Percentiles rank a stretch among this genome's conserved stretches.
Evolutionary conservation across 805 yeast species (phyloP).

Genomic region (Barnettozyma pratensis): DNA sequence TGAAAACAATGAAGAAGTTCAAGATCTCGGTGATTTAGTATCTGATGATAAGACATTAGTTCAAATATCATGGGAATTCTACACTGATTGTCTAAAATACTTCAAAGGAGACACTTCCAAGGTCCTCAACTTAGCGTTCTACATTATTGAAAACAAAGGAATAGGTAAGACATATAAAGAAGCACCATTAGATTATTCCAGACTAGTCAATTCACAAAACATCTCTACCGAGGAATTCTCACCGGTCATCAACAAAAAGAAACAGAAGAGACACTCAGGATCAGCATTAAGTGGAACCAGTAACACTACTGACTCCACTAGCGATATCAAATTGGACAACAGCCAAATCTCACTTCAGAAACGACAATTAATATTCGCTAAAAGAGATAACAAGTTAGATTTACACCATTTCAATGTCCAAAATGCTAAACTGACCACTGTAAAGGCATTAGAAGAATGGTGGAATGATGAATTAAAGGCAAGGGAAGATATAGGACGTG

Average conservation of each 20-base stretch:
- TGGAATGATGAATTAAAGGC: conserved; percentile 51
- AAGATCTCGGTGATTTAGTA: conserved; percentile 31
- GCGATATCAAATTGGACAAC: background rate
- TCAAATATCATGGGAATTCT: conserved; percentile 35
- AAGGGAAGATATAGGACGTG: conserved; percentile 37
- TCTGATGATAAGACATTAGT: conserved; percentile 31
- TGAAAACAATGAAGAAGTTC: conserved; percentile 24
- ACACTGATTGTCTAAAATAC: conserved; percentile 33
- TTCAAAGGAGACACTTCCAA: conserved; percentile 39
- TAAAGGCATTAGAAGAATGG: conserved; percentile 44
- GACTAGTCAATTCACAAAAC: too few species aligned
- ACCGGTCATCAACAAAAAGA: background rate
- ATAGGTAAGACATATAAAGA: conserved; percentile 25
- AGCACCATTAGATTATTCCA: conserved; percentile 4
- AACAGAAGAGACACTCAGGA: background rate
- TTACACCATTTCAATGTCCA: conserved; percentile 49
- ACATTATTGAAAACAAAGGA: conserved; percentile 29
- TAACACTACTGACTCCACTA: background rate
- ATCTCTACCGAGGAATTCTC: background rate
- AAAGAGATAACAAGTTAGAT: conserved; percentile 35
- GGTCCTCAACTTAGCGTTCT: conserved; percentile 32
- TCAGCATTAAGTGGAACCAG: background rate
- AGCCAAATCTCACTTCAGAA: conserved; percentile 12
- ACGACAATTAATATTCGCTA: conserved; percentile 17
- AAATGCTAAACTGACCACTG: conserved; percentile 39